phyloP scores from a whole-genome alignment of 352 stramenopile species.

The Pythium inflatum region DNA sequence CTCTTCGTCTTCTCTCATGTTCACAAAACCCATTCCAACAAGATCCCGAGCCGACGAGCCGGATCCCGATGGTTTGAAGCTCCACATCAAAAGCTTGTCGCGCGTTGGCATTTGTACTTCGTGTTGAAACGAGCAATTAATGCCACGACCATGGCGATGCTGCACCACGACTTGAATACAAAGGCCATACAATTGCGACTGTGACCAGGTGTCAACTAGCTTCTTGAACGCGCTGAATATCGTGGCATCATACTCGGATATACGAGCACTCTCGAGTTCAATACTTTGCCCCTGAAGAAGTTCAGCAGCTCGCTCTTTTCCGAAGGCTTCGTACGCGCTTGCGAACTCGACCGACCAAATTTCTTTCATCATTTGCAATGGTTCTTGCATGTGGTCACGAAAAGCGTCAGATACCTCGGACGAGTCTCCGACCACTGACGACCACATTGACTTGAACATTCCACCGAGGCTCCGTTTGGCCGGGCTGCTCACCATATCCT shows the following conservation, averaged over 20 bases:
- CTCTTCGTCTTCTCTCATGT: background rate
- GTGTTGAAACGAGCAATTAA: constrained; percentile 5
- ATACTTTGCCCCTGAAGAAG: background rate
- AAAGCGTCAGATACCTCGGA: background rate
- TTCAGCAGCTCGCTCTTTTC: background rate
- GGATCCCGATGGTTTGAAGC: background rate
- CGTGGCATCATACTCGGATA: background rate
- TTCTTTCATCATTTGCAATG: constrained; percentile 4
- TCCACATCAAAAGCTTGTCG: background rate
- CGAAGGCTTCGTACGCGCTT: background rate
- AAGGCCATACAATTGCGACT: background rate
- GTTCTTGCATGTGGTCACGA: constrained; percentile 2
- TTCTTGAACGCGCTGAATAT: background rate
- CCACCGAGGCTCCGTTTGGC: background rate
- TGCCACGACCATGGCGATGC: background rate
- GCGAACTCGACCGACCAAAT: background rate
- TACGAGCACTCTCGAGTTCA: background rate
- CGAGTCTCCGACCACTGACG: background rate
- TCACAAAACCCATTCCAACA: background rate
- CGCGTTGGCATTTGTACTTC: background rate
- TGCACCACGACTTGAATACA: background rate
- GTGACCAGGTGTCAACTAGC: background rate
- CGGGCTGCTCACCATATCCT: constrained; percentile 2
- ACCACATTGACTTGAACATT: background rate
- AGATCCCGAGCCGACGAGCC: background rate